Evolutionary conservation across 805 yeast genomes (phyloP).

Genomic region (Vanderwaltozyma verrucispora): DNA sequence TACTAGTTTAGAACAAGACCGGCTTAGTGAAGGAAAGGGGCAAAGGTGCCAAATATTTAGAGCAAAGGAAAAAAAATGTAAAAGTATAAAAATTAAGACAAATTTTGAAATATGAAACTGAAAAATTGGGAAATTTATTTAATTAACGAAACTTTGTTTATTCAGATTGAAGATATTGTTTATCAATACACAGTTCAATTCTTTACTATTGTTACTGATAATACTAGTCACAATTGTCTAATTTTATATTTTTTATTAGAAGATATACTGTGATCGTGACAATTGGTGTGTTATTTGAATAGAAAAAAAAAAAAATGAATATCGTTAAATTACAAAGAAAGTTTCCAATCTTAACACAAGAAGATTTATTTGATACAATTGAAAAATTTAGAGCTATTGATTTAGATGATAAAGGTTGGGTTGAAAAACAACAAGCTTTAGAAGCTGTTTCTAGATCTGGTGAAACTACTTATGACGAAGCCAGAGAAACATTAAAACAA

Average conservation of each 20-base stretch:
- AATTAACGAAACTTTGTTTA: too few relatives aligned
- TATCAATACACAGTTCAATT: too few relatives aligned
- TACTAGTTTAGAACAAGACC: too few relatives aligned
- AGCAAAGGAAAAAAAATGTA: too few relatives aligned
- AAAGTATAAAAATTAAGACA: too few relatives aligned
- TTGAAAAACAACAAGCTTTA: conserved; percentile 82
- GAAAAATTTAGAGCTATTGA: conserved; percentile 84
- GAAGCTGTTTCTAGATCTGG: conserved; percentile 75
- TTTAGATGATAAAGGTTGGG: conserved; percentile 86
- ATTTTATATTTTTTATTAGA: too few relatives aligned
- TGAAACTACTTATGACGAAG: conserved; percentile 76
- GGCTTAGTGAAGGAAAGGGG: neutral
- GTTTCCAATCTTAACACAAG: conserved; percentile 77
- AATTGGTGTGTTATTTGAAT: too few relatives aligned
- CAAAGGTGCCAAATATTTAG: neutral
- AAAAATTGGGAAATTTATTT: too few relatives aligned
- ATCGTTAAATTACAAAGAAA: conserved; percentile 63
- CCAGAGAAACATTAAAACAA: conserved; percentile 83
- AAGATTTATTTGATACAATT: conserved; percentile 73
- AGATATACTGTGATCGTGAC: neutral
- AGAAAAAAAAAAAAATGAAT: conserved; percentile 45
- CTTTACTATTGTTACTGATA: too few relatives aligned
- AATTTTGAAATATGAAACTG: too few relatives aligned
- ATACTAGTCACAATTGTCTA: too few relatives aligned
- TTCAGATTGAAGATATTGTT: too few relatives aligned